phyloP scores from a whole-genome alignment of 2,329 filamentous ascomycete species.

The Paramyrothecium sp. region DNA sequence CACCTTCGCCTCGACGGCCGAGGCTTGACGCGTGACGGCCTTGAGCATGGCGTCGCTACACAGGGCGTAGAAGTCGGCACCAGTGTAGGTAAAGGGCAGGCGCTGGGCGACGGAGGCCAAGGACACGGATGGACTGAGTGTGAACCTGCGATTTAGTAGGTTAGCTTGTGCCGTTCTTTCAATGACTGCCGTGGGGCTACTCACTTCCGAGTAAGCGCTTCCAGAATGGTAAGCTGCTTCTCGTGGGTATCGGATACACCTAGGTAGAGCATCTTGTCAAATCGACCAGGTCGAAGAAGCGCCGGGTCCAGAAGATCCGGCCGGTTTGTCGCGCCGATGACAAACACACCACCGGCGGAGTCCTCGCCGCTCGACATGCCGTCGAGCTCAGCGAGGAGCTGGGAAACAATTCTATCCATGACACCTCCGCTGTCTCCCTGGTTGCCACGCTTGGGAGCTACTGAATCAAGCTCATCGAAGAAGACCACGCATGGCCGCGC shows the following conservation, averaged over 20 bases:
- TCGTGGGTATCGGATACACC: conserved; percentile 96
- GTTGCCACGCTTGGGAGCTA: conserved; percentile 94
- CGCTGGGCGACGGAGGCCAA: conserved; percentile 70
- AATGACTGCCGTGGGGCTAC: conserved; percentile 28
- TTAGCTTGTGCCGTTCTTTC: conserved; percentile 6
- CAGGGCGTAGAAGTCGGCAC: conserved; percentile 94
- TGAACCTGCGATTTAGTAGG: conserved; percentile 66
- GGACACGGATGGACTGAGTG: conserved; percentile 75
- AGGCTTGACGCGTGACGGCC: conserved; percentile 88
- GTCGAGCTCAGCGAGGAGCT: conserved; percentile 90
- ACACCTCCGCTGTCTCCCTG: conserved; percentile 96
- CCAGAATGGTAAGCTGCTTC: conserved; percentile 91
- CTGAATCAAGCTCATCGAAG: conserved; percentile 90
- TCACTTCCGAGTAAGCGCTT: conserved; percentile 91
- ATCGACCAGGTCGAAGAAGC: conserved; percentile 82
- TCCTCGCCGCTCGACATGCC: conserved; percentile 95
- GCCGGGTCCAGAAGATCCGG: conserved; percentile 92
- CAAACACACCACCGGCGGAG: conserved; percentile 84
- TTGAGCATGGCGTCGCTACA: conserved; percentile 99
- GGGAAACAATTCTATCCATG: conserved; percentile 96
- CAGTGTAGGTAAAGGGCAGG: conserved; percentile 94
- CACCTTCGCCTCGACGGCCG: conserved; percentile 81
- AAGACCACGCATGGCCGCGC: conserved; percentile 88
- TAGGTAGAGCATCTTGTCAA: conserved; percentile 98
- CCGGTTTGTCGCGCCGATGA: conserved; percentile 93